Percentiles rank a stretch among this genome's conserved stretches.
Conservation (phyloP, 1,284 basidiomycete species). For the Ceratobasidium sp. region DNA sequence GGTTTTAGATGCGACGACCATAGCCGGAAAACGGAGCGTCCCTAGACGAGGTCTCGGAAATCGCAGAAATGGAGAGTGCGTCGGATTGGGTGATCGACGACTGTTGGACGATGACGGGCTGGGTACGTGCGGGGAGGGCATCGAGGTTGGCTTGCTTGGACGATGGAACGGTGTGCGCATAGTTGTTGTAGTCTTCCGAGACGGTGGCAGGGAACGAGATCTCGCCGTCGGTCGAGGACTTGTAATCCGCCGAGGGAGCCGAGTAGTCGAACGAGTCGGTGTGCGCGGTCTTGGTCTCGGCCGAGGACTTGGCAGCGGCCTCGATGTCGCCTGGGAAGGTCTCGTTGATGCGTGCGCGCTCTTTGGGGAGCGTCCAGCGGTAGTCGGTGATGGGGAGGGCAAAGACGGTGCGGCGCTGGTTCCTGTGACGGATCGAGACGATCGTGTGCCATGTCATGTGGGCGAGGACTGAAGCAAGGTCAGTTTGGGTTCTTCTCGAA, state of each 20-base stretch:
- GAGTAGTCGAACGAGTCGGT: slow-evolving; percentile 12
- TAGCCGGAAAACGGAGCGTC: not conserved
- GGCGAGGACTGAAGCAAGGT: not conserved
- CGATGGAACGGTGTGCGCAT: not conserved
- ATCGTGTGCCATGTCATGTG: slow-evolving; percentile 24
- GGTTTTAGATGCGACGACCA: not conserved
- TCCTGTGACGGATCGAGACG: slow-evolving; percentile 4
- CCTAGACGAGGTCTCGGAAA: not conserved
- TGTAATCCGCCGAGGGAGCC: slow-evolving; percentile 3
- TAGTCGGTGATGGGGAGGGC: slow-evolving; percentile 30
- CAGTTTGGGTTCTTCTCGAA: not conserved
- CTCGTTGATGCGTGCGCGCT: slow-evolving; percentile 17
- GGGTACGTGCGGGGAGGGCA: not conserved
- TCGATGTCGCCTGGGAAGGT: slow-evolving; percentile 28
- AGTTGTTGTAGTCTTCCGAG: slow-evolving; percentile 29
- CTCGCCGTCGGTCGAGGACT: not conserved
- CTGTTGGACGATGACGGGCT: slow-evolving; percentile 22
- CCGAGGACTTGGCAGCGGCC: not conserved
- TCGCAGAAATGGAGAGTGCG: not conserved
- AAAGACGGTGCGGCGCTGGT: slow-evolving; percentile 6
- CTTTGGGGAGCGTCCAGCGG: slow-evolving; percentile 25
- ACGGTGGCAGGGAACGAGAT: slow-evolving; percentile 16
- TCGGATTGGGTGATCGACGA: slow-evolving; percentile 4
- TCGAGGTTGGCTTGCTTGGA: not conserved
- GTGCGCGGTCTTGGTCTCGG: not conserved